Evolutionary conservation across 768 basidiomycete genomes (phyloP).

Genomic region (Neoboletus subvelutipes): DNA sequence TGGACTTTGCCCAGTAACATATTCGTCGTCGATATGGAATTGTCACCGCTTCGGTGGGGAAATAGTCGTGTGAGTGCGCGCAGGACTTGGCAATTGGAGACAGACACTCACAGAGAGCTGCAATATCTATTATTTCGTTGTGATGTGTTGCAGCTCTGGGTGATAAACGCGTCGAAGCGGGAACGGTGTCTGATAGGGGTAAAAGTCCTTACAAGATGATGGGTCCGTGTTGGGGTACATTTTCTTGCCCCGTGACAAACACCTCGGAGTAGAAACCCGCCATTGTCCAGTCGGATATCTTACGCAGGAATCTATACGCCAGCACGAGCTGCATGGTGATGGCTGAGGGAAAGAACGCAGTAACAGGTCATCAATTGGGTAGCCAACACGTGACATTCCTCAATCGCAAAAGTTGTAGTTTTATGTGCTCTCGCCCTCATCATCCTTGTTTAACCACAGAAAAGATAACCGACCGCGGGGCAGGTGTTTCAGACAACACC

Average conservation of each 20-base stretch:
- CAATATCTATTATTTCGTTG: conserved; percentile 69
- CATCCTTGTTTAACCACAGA: neutral
- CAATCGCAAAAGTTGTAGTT: neutral
- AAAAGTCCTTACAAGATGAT: conserved; percentile 53
- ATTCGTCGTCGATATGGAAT: conserved; percentile 59
- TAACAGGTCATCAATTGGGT: too few species aligned
- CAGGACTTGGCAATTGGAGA: neutral
- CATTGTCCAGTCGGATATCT: conserved; percentile 61
- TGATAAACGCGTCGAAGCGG: neutral
- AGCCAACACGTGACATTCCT: neutral
- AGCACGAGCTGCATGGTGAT: conserved; percentile 48
- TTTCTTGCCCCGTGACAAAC: conserved; percentile 54
- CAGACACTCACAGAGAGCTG: conserved; percentile 38
- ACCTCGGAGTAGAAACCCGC: conserved; percentile 62
- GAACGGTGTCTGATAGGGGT: neutral
- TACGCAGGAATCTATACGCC: conserved; percentile 57
- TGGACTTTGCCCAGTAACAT: conserved; percentile 72
- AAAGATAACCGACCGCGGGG: conserved; percentile 67
- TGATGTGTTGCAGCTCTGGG: conserved; percentile 58
- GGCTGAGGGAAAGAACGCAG: neutral
- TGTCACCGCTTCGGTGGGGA: conserved; percentile 42
- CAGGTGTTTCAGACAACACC: conserved; percentile 55
- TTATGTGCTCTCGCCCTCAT: neutral
- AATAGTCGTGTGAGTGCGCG: neutral
- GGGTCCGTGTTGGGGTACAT: conserved; percentile 40